Conservation (phyloP, 2,329 filamentous ascomycete genomes). For the Fusarium illudens region DNA sequence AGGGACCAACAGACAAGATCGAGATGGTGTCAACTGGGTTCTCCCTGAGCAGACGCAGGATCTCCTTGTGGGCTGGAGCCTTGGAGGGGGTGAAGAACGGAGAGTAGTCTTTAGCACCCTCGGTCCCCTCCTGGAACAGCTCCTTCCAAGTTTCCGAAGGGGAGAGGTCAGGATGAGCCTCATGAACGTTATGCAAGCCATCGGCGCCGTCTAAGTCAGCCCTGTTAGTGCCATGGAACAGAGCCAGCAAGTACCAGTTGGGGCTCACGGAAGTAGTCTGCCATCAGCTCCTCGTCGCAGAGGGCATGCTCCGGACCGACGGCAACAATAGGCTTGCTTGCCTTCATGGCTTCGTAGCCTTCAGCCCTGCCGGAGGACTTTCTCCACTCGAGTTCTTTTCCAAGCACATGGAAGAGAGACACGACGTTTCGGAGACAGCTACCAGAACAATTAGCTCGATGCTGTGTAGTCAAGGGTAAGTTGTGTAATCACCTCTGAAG, state of each 20-base stretch:
- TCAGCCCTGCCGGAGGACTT: constrained; percentile 70
- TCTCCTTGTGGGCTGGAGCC: constrained; percentile 80
- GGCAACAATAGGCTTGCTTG: constrained; percentile 82
- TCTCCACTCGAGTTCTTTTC: constrained; percentile 88
- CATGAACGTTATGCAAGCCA: constrained; percentile 79
- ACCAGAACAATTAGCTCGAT: neutral
- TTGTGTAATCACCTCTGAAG: constrained; percentile 70
- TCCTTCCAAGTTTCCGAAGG: constrained; percentile 78
- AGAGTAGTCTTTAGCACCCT: constrained; percentile 57
- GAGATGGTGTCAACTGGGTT: constrained; percentile 86
- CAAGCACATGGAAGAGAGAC: constrained; percentile 89
- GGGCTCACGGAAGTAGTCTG: constrained; percentile 84
- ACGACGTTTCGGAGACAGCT: constrained; percentile 90
- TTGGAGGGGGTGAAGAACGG: constrained; percentile 79
- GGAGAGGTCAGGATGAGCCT: constrained; percentile 76
- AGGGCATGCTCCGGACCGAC: constrained; percentile 87
- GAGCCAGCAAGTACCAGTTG: neutral
- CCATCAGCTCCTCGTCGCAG: constrained; percentile 81
- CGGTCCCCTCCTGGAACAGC: constrained; percentile 61
- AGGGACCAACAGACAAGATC: constrained; percentile 87
- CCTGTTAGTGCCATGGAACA: constrained; percentile 4
- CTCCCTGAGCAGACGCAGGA: constrained; percentile 83
- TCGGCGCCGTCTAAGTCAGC: constrained; percentile 72
- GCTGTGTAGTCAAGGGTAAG: constrained; percentile 20
- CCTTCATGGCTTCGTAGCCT: constrained; percentile 77